A percentile compares a stretch with the other conserved stretches of the same genome.
Conservation (phyloP, 139 green algal species). For the Micromonas commoda region DNA sequence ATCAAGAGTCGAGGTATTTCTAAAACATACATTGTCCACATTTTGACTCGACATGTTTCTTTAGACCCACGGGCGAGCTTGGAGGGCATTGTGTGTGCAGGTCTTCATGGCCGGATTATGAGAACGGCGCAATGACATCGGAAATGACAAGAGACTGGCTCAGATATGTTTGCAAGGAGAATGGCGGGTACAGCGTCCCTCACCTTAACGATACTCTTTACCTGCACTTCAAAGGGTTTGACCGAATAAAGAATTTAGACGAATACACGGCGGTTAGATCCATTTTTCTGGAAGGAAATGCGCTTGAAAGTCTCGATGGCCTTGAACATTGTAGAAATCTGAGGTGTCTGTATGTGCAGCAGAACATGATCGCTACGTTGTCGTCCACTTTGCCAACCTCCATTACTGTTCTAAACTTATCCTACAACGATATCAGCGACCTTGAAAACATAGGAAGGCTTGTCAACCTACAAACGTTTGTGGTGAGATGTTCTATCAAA, state of each 20-base stretch:
- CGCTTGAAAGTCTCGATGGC: slow-evolving; percentile 60
- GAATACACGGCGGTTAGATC: slow-evolving; percentile 67
- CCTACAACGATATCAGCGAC: slow-evolving; percentile 58
- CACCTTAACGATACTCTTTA: slow-evolving; percentile 83
- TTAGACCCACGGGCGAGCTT: no score
- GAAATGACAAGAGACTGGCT: background rate
- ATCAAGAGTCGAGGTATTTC: no score
- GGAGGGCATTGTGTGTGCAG: no score
- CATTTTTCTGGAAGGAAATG: slow-evolving; percentile 83
- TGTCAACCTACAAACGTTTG: background rate
- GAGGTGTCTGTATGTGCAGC: slow-evolving; percentile 78
- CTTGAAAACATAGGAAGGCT: slow-evolving; percentile 8
- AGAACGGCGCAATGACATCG: no score
- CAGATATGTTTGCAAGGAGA: slow-evolving; percentile 52
- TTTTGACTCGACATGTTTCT: no score
- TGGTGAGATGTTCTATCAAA: background rate
- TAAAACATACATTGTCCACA: no score
- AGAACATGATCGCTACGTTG: slow-evolving; percentile 59
- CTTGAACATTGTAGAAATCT: slow-evolving; percentile 65
- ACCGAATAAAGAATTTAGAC: slow-evolving; percentile 56
- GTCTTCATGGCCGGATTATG: no score
- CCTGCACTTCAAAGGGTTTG: slow-evolving; percentile 76
- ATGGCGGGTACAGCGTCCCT: slow-evolving; percentile 68
- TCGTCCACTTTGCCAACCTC: background rate
- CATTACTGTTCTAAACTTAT: slow-evolving; percentile 74